Evolutionary conservation across 257 asterid species (phyloP).

Genomic region (Solanum piurae): DNA sequence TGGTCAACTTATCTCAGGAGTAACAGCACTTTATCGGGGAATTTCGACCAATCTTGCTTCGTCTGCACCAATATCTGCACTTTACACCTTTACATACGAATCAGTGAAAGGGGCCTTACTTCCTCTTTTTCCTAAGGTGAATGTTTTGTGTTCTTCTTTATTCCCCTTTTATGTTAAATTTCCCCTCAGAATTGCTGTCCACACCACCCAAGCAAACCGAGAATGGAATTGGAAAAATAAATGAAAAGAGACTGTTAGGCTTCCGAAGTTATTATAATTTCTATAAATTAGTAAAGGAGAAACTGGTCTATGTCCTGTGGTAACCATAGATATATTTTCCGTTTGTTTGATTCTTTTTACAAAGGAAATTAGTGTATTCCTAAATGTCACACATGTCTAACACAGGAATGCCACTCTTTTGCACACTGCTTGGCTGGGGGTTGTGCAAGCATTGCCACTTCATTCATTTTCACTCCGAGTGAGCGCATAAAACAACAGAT

Average conservation of each 20-base stretch:
- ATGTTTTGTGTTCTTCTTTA: neutral
- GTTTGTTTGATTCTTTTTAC: neutral
- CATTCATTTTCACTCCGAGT: slow-evolving; percentile 92
- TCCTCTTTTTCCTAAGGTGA: slow-evolving; percentile 78
- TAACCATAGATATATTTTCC: neutral
- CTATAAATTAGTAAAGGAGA: neutral
- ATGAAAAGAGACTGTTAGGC: neutral
- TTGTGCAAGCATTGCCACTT: slow-evolving; percentile 87
- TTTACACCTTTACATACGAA: slow-evolving; percentile 89
- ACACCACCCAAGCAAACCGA: neutral
- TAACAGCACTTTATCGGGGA: slow-evolving; percentile 84
- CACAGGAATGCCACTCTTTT: slow-evolving; percentile 68
- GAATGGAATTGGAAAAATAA: neutral
- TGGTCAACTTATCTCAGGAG: slow-evolving; percentile 36
- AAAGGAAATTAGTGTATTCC: neutral
- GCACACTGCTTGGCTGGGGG: slow-evolving; percentile 95
- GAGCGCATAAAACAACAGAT: slow-evolving; percentile 94
- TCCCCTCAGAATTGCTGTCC: neutral
- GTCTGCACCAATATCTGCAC: slow-evolving; percentile 94
- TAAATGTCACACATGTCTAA: neutral
- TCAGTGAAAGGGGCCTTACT: slow-evolving; percentile 64
- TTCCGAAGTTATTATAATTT: neutral
- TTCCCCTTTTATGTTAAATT: neutral
- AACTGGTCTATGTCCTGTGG: neutral
- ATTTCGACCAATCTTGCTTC: slow-evolving; percentile 70